Evolutionary conservation across 306 rosid genomes (phyloP).

Genomic region (Cucumis cinereus): DNA sequence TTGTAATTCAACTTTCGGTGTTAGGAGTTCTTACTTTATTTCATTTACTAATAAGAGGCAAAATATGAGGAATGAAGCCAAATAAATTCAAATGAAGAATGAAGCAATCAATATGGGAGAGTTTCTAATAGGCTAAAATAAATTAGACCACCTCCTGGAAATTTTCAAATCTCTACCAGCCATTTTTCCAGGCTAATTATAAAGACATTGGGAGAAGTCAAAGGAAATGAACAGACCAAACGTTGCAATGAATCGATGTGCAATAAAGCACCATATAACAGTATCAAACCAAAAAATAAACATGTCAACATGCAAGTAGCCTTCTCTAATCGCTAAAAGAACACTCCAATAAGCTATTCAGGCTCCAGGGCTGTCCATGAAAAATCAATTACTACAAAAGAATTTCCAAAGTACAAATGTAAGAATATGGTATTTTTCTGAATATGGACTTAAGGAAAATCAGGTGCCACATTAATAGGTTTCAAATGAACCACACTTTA

Average conservation of each 20-base stretch:
- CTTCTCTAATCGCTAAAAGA: neutral
- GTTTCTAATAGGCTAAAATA: too few species aligned
- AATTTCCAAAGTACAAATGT: neutral
- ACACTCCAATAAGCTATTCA: neutral
- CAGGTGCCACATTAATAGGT: neutral
- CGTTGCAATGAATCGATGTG: neutral
- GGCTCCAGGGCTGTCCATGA: neutral
- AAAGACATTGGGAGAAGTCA: neutral
- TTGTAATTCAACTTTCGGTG: neutral
- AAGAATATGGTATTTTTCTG: neutral
- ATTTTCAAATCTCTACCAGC: neutral
- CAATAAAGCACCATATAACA: neutral
- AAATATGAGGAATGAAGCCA: too few species aligned
- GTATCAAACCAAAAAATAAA: neutral
- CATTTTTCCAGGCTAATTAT: neutral
- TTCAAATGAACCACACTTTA: constrained; percentile 1
- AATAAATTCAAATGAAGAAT: too few species aligned
- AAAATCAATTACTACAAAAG: neutral
- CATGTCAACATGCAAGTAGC: neutral
- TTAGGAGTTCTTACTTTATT: neutral
- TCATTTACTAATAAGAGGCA: neutral
- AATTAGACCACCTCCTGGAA: neutral
- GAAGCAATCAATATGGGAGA: neutral
- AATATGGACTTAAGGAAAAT: neutral
- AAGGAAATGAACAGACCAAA: neutral